phyloP scores from a whole-genome alignment of 495 filamentous ascomycete genomes.

The Hyaloscypha finlandica region DNA sequence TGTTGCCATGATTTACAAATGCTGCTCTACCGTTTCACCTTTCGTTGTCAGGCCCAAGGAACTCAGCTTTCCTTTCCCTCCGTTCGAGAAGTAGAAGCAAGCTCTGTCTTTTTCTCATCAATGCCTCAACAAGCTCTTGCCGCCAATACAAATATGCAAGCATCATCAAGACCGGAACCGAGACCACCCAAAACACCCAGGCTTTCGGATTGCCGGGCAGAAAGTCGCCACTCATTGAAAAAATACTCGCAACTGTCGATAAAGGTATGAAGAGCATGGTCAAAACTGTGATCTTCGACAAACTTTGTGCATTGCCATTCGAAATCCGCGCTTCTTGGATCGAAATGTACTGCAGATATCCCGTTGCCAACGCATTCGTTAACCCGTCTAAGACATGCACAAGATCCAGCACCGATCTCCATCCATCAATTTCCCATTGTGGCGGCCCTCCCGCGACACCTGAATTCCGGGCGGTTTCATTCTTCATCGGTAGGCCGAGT shows the following conservation, averaged over 20 bases:
- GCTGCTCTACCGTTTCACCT: neutral
- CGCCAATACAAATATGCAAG: conserved; percentile 22
- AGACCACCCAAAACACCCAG: conserved; percentile 20
- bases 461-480: conserved; percentile 2
- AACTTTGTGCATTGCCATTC: conserved; percentile 19
- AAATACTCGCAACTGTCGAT: conserved; percentile 22
- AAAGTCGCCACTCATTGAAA: conserved; percentile 23
- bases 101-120: conserved; percentile 17
- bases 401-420: conserved; percentile 13
- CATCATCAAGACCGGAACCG: conserved; percentile 21
- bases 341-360: conserved; percentile 16
- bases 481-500: conserved; percentile 9
- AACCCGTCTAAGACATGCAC: conserved; percentile 10
- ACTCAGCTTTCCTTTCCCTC: neutral
- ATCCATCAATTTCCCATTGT: conserved; percentile 15
- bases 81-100: conserved; percentile 14
- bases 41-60: conserved; percentile 2
- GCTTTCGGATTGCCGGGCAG: conserved; percentile 14
- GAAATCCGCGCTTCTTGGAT: conserved; percentile 18
- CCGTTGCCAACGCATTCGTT: conserved; percentile 13
- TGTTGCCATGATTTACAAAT: neutral
- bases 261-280: conserved; percentile 24
- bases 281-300: conserved; percentile 22
- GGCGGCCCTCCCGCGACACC: neutral
- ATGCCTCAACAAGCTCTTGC: conserved; percentile 13